These are phyloP conservation scores for Cordyceps tenuipes DNA, from an alignment of 2,329 filamentous ascomycete genomes.

Conservation along the genomic window DNA sequence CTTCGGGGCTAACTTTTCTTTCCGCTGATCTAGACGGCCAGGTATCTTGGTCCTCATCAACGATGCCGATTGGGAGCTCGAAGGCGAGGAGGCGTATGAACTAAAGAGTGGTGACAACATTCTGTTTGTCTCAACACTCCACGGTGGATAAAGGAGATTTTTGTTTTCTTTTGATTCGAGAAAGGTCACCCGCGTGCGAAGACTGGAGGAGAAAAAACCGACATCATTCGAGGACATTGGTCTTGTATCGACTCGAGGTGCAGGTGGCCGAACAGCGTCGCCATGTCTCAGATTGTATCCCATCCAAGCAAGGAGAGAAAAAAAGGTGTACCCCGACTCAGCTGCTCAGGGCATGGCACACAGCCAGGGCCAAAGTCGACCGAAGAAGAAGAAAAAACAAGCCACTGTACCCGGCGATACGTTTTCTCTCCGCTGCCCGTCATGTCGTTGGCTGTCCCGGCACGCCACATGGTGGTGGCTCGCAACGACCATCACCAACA, in stretches of 20 bases:
- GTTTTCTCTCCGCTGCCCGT: not conserved
- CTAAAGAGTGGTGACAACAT: slow-evolving; percentile 77
- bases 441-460: not conserved
- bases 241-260: slow-evolving; percentile 3
- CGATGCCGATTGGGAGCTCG: slow-evolving; percentile 96
- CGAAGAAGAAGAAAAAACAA: not conserved
- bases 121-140: slow-evolving; percentile 91
- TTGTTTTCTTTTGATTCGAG: not conserved
- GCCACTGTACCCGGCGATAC: too few species aligned
- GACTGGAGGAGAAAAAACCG: not conserved
- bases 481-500: not conserved
- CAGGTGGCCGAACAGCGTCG: not conserved
- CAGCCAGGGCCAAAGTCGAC: not conserved
- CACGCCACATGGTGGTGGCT: not conserved
- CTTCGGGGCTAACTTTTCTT: not conserved
- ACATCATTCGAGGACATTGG: not conserved
- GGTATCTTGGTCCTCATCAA: slow-evolving; percentile 96
- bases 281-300: slow-evolving; percentile 9
- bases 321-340: not conserved
- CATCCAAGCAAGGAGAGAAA: not conserved
- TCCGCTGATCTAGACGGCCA: slow-evolving; percentile 56
- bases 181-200: not conserved
- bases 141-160: slow-evolving; percentile 63
- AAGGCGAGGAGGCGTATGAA: slow-evolving; percentile 87
- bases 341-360: slow-evolving; percentile 2